Conservation (phyloP, 2,329 filamentous ascomycete species). For the Epicoccum nigrum region DNA sequence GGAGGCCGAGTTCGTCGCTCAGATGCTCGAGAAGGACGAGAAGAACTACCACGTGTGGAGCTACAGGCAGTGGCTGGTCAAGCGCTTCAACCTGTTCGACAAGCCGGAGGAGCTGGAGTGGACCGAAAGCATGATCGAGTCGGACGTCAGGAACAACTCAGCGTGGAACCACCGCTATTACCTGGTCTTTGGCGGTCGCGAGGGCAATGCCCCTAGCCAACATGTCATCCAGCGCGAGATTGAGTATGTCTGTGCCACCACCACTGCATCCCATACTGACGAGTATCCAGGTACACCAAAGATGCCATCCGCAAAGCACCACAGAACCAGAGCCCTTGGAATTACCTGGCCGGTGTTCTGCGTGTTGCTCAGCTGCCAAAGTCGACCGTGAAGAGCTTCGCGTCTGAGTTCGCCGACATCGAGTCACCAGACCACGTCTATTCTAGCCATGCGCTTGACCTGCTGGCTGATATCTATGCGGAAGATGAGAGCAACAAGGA, state of each 20-base stretch:
- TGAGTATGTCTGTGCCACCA: conserved; percentile 55
- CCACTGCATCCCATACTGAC: conserved; percentile 22
- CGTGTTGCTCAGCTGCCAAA: conserved; percentile 65
- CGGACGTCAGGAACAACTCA: conserved; percentile 92
- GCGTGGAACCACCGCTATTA: conserved; percentile 98
- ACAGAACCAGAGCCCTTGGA: conserved; percentile 95
- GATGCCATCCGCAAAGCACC: conserved; percentile 77
- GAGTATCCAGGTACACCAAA: conserved; percentile 59
- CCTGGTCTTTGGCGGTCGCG: conserved; percentile 73
- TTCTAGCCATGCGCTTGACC: conserved; percentile 70
- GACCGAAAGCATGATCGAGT: conserved; percentile 73
- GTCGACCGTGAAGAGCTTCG: conserved; percentile 60
- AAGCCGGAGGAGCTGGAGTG: conserved; percentile 69
- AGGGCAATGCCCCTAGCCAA: conserved; percentile 50
- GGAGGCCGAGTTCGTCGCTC: conserved; percentile 76
- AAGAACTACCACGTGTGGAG: conserved; percentile 99
- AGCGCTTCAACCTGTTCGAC: conserved; percentile 62
- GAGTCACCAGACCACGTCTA: conserved; percentile 59
- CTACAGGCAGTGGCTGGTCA: conserved; percentile 82
- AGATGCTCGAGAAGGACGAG: conserved; percentile 82
- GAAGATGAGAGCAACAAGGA: conserved; percentile 59
- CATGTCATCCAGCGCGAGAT: conserved; percentile 76
- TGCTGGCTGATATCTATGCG: conserved; percentile 72
- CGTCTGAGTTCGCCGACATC: conserved; percentile 59
- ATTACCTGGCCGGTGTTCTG: conserved; percentile 81